Conservation (phyloP, 1,284 basidiomycete species). For the Cutaneotrichosporon daszewskae region DNA sequence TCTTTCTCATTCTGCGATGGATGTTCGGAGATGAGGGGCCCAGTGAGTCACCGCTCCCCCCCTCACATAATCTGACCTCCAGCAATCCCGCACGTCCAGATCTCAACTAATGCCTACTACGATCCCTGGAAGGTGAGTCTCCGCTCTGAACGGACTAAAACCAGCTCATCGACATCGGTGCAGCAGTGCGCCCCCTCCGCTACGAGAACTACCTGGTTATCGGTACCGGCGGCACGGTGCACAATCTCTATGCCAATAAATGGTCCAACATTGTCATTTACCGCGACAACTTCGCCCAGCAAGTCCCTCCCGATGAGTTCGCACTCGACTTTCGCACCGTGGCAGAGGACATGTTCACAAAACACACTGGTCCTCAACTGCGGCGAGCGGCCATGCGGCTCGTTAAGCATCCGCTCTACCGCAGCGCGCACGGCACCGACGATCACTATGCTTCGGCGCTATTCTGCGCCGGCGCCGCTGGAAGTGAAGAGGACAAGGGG, state of each 20-base stretch:
- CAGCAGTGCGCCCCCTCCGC: slow-evolving; percentile 22
- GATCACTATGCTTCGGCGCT: slow-evolving; percentile 27
- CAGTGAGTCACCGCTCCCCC: slow-evolving; percentile 22
- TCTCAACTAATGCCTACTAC: slow-evolving; percentile 12
- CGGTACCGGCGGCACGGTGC: slow-evolving; percentile 29
- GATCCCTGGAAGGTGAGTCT: background rate
- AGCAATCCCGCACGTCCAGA: slow-evolving; percentile 23
- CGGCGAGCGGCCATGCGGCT: slow-evolving; percentile 13
- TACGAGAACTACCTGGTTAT: slow-evolving; percentile 23
- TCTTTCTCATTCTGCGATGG: slow-evolving; percentile 29
- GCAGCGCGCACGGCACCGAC: slow-evolving; percentile 33
- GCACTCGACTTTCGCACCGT: slow-evolving; percentile 30
- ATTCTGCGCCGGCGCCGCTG: slow-evolving; percentile 29
- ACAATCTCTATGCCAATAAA: slow-evolving; percentile 32
- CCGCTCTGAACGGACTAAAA: slow-evolving; percentile 6
- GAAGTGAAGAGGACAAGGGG: slow-evolving; percentile 19
- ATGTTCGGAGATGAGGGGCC: slow-evolving; percentile 34
- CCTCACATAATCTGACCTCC: slow-evolving; percentile 22
- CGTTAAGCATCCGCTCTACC: slow-evolving; percentile 27
- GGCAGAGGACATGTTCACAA: slow-evolving; percentile 21
- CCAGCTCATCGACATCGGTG: slow-evolving; percentile 24
- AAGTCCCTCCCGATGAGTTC: slow-evolving; percentile 25
- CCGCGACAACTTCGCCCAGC: slow-evolving; percentile 28
- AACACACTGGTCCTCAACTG: slow-evolving; percentile 16
- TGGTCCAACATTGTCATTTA: slow-evolving; percentile 21